Base-by-base conservation (phyloP, 805 yeast genomes). In the Yarrowia hollandica region DNA sequence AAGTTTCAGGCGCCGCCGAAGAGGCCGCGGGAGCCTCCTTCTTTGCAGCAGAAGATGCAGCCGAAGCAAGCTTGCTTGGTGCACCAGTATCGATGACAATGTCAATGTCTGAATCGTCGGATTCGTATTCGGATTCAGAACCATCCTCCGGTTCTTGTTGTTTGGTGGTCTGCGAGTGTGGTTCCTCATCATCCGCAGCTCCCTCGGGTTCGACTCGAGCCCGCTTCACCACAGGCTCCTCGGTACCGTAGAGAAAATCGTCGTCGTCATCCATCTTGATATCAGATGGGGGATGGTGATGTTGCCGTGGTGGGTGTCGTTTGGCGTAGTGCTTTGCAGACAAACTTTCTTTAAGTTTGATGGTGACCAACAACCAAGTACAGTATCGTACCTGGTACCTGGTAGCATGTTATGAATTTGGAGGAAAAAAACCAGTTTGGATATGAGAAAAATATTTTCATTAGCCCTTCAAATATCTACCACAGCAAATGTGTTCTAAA, bases 111-210 rank as follows among this genome's bases (percentile, higher is more conserved):
- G 60, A 58, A 22, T 58, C 58, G 25, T 44, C 58, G 56, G 57
- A 44, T 26, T 58, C 28, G 64, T 60, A 37, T 63, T 66, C 6
- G 63, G 59, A 48, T 63, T 66, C 52, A 18, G 56, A 30, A 22
- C 22, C 63, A 12, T 52, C 50, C 4, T 62, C 52, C 30, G 63
- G 50, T 8, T 62, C 48, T 31, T 46, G 55, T 15, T 46, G 55
- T 34, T 46, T 46, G 39, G 55, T 46, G 28, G 65, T 60, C 11
- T 67, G 62, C 3, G 67, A 64, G 11, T 67, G 63, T 4, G 66
- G 59, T 31, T 62, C 63, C n/a, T 62, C 60, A 4, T 60, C 59
- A 7, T 64, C 61, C 31, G 65, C 64, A 4, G 68, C 64, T 26
- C 67, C 67, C 7, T 60, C 63, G 18, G 61, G 44, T 44, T 46